These are phyloP conservation scores for Schrenkiella parvula DNA, from an alignment of 345 rosid species.

Conservation along the genomic window DNA sequence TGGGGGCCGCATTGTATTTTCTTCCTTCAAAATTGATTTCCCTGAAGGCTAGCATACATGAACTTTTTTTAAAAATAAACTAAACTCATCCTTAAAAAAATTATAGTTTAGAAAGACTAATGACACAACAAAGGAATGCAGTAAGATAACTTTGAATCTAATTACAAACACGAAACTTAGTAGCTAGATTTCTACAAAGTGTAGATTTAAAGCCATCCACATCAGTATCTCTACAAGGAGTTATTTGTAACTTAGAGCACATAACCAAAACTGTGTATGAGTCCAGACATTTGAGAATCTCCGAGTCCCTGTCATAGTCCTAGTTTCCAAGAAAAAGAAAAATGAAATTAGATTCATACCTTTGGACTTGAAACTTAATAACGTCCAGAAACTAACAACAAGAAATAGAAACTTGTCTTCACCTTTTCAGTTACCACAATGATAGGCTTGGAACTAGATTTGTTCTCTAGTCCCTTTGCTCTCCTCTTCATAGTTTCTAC, in stretches of 20 bases:
- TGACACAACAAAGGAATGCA: too few relatives aligned
- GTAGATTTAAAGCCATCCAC: slow-evolving; percentile 43
- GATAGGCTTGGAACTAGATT: slow-evolving; percentile 46
- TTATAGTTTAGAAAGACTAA: too few relatives aligned
- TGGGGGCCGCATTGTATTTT: too few relatives aligned
- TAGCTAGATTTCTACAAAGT: slow-evolving; percentile 34
- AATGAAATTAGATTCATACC: not conserved
- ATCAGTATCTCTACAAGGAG: slow-evolving; percentile 21
- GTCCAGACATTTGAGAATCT: slow-evolving; percentile 46
- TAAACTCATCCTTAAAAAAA: too few relatives aligned
- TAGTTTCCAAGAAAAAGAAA: slow-evolving; percentile 19
- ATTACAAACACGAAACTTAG: too few relatives aligned
- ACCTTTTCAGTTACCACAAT: slow-evolving; percentile 78
- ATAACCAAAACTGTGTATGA: slow-evolving; percentile 52
- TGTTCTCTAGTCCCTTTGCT: slow-evolving; percentile 47
- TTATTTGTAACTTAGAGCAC: slow-evolving; percentile 58
- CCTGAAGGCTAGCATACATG: too few relatives aligned
- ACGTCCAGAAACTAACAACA: not conserved
- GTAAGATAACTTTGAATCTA: too few relatives aligned
- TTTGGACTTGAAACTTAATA: slow-evolving; percentile 8
- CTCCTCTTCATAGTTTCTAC: slow-evolving; percentile 44
- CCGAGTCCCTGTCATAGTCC: slow-evolving; percentile 81
- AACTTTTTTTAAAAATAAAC: too few relatives aligned
- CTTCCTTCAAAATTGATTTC: too few relatives aligned
- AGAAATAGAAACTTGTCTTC: not conserved